Conservation (phyloP, 108 stramenopile species). For the Skeletonema tropicum region DNA sequence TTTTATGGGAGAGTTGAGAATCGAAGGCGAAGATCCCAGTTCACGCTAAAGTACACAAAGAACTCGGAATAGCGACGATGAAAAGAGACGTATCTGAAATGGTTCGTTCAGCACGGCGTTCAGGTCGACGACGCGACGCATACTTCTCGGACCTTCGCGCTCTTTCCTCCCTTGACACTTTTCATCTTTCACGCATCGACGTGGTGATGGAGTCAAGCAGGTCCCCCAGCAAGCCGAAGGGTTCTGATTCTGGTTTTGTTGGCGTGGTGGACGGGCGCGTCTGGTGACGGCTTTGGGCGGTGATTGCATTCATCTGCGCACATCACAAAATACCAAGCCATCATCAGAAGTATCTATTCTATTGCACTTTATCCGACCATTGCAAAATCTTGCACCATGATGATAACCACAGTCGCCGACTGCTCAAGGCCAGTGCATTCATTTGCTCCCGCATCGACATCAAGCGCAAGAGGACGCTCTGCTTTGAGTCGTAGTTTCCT, state of each 20-base stretch:
- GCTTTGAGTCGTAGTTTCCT: slow-evolving; percentile 2
- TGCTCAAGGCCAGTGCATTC: neutral
- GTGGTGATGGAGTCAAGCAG: neutral
- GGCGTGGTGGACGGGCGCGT: too few species aligned
- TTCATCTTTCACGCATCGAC: neutral
- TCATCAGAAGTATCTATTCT: too few species aligned
- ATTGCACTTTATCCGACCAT: too few species aligned
- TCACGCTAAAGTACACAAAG: too few species aligned
- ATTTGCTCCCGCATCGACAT: slow-evolving; percentile 2
- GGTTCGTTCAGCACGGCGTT: neutral
- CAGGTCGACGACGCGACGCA: neutral
- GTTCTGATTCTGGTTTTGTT: too few species aligned
- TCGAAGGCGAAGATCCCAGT: neutral
- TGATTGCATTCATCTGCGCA: too few species aligned
- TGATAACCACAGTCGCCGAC: neutral
- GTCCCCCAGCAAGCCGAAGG: too few species aligned
- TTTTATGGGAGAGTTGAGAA: neutral
- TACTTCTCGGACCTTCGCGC: too few species aligned
- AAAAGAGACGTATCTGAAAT: neutral
- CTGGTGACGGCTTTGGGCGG: too few species aligned
- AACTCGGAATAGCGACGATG: neutral
- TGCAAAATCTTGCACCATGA: neutral
- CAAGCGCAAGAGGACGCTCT: neutral
- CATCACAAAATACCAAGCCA: too few species aligned
- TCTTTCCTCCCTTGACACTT: neutral